Percentiles rank a stretch among this genome's conserved stretches.
Conservation (phyloP, 208 protist genomes). For the Naegleria gruberi region DNA sequence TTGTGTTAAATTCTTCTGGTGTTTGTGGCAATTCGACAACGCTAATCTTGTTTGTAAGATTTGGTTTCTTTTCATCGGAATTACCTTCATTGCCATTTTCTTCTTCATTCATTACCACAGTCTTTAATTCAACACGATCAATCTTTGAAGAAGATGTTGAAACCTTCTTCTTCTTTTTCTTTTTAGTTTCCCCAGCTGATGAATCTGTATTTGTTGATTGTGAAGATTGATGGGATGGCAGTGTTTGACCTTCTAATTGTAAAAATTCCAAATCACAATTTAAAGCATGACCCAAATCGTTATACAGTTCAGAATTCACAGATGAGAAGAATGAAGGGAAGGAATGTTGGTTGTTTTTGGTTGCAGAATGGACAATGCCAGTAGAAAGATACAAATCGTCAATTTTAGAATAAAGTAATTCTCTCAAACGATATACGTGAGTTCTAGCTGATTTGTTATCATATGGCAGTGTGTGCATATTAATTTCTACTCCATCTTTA, state of each 20-base stretch:
- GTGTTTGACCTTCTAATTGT: slow-evolving; percentile 9
- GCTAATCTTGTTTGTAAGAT: background rate
- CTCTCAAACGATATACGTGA: slow-evolving; percentile 37
- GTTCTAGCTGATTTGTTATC: slow-evolving; percentile 37
- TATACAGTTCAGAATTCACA: background rate
- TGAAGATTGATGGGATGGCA: background rate
- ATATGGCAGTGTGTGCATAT: slow-evolving; percentile 34
- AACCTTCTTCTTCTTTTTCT: background rate
- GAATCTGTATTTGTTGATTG: background rate
- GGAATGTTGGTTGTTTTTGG: slow-evolving; percentile 11
- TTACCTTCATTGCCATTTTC: background rate
- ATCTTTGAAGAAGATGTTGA: background rate
- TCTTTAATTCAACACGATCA: background rate
- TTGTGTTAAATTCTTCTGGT: background rate
- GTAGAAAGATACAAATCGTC: background rate
- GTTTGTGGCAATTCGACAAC: background rate
- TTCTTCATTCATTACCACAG: background rate
- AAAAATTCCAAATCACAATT: slow-evolving; percentile 13
- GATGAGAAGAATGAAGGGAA: slow-evolving; percentile 13
- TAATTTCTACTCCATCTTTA: slow-evolving; percentile 6
- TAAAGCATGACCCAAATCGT: background rate
- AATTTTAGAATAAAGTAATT: slow-evolving; percentile 32
- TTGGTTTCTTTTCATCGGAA: background rate
- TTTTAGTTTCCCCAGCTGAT: background rate
- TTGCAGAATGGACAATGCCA: slow-evolving; percentile 14